Base-by-base conservation (phyloP, 1,284 basidiomycete species). In the Bjerkandera adusta region DNA sequence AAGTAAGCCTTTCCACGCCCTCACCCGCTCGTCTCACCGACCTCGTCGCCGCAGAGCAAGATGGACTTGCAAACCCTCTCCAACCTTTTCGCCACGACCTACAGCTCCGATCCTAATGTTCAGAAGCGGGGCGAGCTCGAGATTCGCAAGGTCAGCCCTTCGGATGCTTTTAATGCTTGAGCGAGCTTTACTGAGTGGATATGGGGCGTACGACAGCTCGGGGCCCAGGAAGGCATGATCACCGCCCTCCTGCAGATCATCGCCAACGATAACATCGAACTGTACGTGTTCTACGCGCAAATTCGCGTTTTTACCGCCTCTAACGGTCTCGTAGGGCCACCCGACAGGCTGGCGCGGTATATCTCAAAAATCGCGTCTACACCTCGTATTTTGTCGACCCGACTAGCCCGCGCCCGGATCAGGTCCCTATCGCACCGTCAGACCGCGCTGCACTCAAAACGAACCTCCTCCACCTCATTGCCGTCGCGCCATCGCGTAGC, bases 321-420 rank as follows among this genome's bases (percentile, higher is more conserved):
- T 22, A 16, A 26, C 15, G 16, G 42, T 38, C 50, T 43, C 16
- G 21, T 60, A 91, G 87, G 47, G 74, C 85, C 20, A 87, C 82
- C 42, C 85, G 87, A 39, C 88, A 90, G 59, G 83, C 90, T 0
- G 83, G 85, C 51, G 76, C 84, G 11, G 86, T 93, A 18, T 93
- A 85, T 75, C 73, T 93, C 57, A 93, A 93, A 69, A 93, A 93
- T 65, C 84, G 89, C 59, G 81, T 90, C 43, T 76, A 78, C 51
- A 72, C 72, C 2, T 75, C 75, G 13, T 90, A 88, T 60, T 64
- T 71, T 48, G 58, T 80, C 53, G 79, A 81, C 45, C 51, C 67
- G 8, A 52, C 67, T 12, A 58, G 59, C 22, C 63, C 73, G 37
- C 75, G 80, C 32, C 71, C 81, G 0, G 85, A 88, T 59, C 76